Conservation (phyloP, 1,284 basidiomycete genomes). For the Heterobasidion irregulare region DNA sequence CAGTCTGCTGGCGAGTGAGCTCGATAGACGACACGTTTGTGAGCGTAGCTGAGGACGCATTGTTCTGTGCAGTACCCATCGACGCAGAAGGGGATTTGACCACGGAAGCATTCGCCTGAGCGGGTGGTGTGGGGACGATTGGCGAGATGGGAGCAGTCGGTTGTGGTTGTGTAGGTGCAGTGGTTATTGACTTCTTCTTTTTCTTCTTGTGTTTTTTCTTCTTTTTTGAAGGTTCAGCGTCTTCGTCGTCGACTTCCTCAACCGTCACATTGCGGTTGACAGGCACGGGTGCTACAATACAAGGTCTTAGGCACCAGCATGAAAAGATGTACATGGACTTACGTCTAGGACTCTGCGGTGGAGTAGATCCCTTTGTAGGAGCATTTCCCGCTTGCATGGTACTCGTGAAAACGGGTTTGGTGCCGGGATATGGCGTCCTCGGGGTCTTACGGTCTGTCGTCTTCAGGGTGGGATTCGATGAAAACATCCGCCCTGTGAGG, state of each 20-base stretch:
- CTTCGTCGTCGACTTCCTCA: constrained; percentile 65
- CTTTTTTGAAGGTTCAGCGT: constrained; percentile 44
- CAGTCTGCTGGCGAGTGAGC: constrained; percentile 35
- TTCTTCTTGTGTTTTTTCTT: constrained; percentile 69
- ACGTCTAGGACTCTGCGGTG: not conserved
- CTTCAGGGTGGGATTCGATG: constrained; percentile 48
- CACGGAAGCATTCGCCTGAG: constrained; percentile 15
- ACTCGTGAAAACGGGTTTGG: not conserved
- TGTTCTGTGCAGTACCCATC: constrained; percentile 10
- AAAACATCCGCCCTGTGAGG: constrained; percentile 59
- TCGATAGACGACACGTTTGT: constrained; percentile 36
- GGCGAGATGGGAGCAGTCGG: constrained; percentile 7
- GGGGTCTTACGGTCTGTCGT: constrained; percentile 25
- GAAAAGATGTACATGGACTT: not conserved
- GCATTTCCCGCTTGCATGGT: not conserved
- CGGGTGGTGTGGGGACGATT: not conserved
- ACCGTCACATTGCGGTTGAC: constrained; percentile 42
- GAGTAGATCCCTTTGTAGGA: not conserved
- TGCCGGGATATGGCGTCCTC: constrained; percentile 14
- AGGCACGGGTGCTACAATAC: constrained; percentile 7
- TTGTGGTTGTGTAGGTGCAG: constrained; percentile 11
- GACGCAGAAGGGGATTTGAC: constrained; percentile 17
- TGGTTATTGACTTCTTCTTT: constrained; percentile 36
- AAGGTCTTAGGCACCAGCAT: not conserved
- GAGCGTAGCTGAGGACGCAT: constrained; percentile 14